These are phyloP conservation scores for Wickerhamiella allomyrinae DNA, from an alignment of 805 yeast genomes.

Conservation along the genomic window DNA sequence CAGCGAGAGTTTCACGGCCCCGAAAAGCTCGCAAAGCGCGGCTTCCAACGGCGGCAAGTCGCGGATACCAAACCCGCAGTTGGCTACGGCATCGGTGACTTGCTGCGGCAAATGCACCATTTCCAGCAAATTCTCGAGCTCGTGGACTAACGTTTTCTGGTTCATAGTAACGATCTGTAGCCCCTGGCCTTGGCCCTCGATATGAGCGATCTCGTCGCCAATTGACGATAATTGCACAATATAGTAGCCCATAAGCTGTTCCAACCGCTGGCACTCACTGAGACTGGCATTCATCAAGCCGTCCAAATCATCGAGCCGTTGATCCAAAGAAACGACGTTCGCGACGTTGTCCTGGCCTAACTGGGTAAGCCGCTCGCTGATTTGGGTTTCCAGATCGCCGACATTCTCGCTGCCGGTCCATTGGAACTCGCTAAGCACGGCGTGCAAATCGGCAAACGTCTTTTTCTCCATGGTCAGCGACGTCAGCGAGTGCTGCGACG, in stretches of 20 bases:
- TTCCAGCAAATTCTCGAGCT: conserved; percentile 49
- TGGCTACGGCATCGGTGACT: conserved; percentile 35
- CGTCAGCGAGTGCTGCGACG: not conserved
- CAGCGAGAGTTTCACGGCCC: conserved; percentile 44
- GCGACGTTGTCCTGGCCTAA: conserved; percentile 51
- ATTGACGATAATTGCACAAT: conserved; percentile 50
- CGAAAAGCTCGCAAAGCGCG: conserved; percentile 40
- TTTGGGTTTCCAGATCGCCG: conserved; percentile 39
- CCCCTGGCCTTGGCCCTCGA: conserved; percentile 67
- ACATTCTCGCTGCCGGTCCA: conserved; percentile 59
- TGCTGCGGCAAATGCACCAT: conserved; percentile 53
- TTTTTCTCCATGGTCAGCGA: conserved; percentile 3
- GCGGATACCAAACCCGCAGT: conserved; percentile 35
- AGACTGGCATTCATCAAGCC: conserved; percentile 32
- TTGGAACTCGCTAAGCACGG: conserved; percentile 53
- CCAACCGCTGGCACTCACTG: conserved; percentile 40
- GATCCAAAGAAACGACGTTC: conserved; percentile 37
- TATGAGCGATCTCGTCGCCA: conserved; percentile 50
- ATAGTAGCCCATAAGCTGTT: conserved; percentile 40
- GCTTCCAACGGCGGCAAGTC: conserved; percentile 36
- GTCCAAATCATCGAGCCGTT: conserved; percentile 31
- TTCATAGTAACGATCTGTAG: conserved; percentile 72
- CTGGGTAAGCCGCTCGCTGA: conserved; percentile 43
- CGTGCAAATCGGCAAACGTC: conserved; percentile 36
- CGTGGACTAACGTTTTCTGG: conserved; percentile 59